A percentile compares a stretch with the other conserved stretches of the same genome.
These are phyloP conservation scores for Scenedesmus sp. DNA, from an alignment of 163 green algal genomes.

Conservation along the genomic window DNA sequence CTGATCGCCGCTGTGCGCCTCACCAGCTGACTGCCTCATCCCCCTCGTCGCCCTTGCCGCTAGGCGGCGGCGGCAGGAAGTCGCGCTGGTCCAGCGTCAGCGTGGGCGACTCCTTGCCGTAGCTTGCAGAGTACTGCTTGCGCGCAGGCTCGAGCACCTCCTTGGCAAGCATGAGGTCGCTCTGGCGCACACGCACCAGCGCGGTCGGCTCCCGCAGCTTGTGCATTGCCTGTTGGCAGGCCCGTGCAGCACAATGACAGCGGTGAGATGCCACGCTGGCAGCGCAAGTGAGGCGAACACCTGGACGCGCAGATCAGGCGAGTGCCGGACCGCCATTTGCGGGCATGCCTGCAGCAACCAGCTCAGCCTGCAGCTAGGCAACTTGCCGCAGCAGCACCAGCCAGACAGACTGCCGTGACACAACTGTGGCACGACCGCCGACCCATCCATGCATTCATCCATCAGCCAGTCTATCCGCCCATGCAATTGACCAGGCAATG, in stretches of 20 bases:
- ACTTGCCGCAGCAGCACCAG: neutral
- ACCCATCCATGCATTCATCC: neutral
- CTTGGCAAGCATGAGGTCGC: constrained; percentile 68
- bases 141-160: constrained; percentile 74
- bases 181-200: constrained; percentile 68
- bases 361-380: neutral
- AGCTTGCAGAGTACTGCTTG: constrained; percentile 77
- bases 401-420: too few species aligned
- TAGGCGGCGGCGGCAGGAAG: constrained; percentile 75
- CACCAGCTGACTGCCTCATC: constrained; percentile 59
- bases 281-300: neutral
- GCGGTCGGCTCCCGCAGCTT: constrained; percentile 82
- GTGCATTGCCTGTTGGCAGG: constrained; percentile 67
- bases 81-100: constrained; percentile 75
- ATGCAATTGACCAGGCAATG: neutral
- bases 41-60: constrained; percentile 56
- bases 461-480: neutral
- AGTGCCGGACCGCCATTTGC: neutral
- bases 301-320: neutral
- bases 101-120: constrained; percentile 68
- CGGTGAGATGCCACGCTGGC: neutral
- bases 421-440: neutral
- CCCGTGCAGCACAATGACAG: neutral
- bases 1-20: neutral
- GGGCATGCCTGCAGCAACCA: neutral